phyloP scores from a whole-genome alignment of 2,329 filamentous ascomycete genomes.

The Helotiales sp. region DNA sequence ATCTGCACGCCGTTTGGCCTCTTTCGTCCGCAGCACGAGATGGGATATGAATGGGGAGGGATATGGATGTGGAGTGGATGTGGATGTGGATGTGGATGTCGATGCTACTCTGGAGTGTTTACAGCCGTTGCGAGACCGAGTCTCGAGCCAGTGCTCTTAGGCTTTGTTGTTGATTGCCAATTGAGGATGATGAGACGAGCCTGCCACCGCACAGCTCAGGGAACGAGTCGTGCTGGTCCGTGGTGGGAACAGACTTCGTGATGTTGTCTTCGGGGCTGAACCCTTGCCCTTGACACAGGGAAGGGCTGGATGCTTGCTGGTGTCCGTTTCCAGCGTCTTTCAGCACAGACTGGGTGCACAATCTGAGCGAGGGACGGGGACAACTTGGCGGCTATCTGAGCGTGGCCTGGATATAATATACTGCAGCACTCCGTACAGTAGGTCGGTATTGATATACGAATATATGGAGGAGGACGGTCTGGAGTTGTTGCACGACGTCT shows the following conservation, averaged over 20 bases:
- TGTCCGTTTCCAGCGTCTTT: not conserved
- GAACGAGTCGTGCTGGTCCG: not conserved
- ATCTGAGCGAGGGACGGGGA: not conserved
- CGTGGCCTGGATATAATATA: not conserved
- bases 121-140: too few species aligned
- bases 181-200: not conserved
- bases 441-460: too few species aligned
- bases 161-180: too few species aligned
- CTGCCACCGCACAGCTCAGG: not conserved
- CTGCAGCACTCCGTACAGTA: too few species aligned
- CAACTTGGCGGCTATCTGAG: not conserved
- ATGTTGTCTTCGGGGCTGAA: not conserved
- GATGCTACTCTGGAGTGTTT: too few species aligned
- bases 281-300: not conserved
- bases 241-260: not conserved
- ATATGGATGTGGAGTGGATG: too few species aligned
- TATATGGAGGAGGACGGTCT: too few species aligned
- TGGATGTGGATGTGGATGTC: too few species aligned
- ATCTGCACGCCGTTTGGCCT: slow-evolving; percentile 1
- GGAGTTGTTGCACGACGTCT: not conserved
- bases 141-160: too few species aligned
- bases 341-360: not conserved
- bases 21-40: slow-evolving; percentile 7
- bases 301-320: not conserved
- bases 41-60: not conserved